A percentile compares a stretch with the other conserved stretches of the same genome.
Conservation (phyloP, 2,329 filamentous ascomycete genomes). For the Cadophora sp. region DNA sequence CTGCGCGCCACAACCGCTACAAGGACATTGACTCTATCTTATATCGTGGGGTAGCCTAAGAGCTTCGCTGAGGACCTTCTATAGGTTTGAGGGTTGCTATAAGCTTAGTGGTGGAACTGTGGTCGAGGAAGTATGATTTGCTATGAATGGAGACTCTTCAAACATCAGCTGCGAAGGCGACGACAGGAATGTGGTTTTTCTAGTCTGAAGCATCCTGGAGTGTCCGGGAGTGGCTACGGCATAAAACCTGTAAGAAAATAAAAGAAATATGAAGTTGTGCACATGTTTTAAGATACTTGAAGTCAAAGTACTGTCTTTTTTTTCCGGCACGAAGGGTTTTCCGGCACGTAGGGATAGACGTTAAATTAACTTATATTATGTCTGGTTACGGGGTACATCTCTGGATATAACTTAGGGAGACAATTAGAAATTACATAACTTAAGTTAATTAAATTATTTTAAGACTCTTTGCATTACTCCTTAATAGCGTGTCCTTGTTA, state of each 20-base stretch:
- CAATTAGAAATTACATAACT: too few relatives aligned
- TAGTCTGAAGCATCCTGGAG: neutral
- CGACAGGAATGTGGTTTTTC: neutral
- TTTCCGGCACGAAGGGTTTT: too few relatives aligned
- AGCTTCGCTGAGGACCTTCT: neutral
- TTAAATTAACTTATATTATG: too few relatives aligned
- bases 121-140: neutral
- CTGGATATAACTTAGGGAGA: too few relatives aligned
- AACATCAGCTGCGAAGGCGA: neutral
- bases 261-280: neutral
- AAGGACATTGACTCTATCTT: conserved; percentile 14
- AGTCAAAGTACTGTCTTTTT: too few relatives aligned
- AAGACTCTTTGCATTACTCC: too few relatives aligned
- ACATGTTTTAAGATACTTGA: neutral
- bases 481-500: too few relatives aligned
- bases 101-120: neutral
- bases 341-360: too few relatives aligned
- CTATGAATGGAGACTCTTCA: too few relatives aligned
- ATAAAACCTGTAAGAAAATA: neutral
- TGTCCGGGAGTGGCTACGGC: neutral
- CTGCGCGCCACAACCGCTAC: conserved; percentile 20
- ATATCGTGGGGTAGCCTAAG: neutral
- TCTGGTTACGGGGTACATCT: too few relatives aligned
- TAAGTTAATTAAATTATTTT: too few relatives aligned
- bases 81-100: neutral